Base-by-base conservation (phyloP, 2,329 filamentous ascomycete genomes). In the Colletotrichum chlorophyti region DNA sequence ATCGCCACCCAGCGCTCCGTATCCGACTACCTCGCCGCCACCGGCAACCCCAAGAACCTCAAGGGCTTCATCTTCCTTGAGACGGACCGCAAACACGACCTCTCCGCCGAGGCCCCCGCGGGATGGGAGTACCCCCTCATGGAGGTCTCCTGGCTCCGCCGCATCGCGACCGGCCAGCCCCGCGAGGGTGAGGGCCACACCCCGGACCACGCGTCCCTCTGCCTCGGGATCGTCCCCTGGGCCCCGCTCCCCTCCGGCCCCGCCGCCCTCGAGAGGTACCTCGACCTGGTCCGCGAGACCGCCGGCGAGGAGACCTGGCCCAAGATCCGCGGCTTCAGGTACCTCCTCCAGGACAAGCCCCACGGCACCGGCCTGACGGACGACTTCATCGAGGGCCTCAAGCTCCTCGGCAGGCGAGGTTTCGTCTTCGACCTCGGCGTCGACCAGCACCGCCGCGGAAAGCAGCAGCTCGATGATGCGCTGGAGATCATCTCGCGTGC, bases 341-440 rank as follows among this genome's bases (percentile, higher is more conserved):
- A 93, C 70, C 76, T 97, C 59, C 74, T 97, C 45, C 93, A 97
- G 76, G 87, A 91, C 71, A 90, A 91, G 74, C 85, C 85, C 8
- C 69, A 76, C 24, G 88, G 89, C 4, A 84, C 83, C 1, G 88
- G 91, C 79, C 66, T 93, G 40, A 72, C 81, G 42, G 75, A 82
- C 10, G 77, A 74, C 7, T 92, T 93, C 69, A 81, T 92, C 55
- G 85, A 86, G 57, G 79, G 83, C 5, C 69, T 93, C 66, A 85
- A 81, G 74, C 83, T 88, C 70, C 75, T 93, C 41, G 89, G 86
- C 5, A 79, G 79, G 49, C 79, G 79, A 60, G 84, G 85, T 1
- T 83, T 88, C 66, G 82, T 84, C 2, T 97, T 97, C 70, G 94
- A 97, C 70, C 77, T 97, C 0, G 93, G 91, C 1, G 84, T 97